These are phyloP conservation scores for Penicillium lividum DNA, from an alignment of 495 filamentous ascomycete genomes.

Conservation along the genomic window DNA sequence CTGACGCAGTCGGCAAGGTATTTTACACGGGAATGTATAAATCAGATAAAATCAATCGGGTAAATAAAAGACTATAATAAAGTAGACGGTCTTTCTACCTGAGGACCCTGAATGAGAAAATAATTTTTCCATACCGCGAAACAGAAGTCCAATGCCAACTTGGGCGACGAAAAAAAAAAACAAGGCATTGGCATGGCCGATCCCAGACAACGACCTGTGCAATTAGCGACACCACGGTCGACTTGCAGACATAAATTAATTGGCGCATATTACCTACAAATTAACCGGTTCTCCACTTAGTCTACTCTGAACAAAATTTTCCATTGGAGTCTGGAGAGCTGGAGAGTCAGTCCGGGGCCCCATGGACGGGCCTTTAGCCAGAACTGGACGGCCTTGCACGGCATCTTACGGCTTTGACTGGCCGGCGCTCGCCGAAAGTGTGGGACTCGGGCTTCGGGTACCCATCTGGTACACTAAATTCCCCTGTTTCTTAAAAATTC, in stretches of 20 bases:
- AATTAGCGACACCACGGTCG: conserved; percentile 4
- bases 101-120: not conserved
- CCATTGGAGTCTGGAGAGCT: not conserved
- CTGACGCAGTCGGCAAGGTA: not conserved
- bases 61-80: not conserved
- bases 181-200: not conserved
- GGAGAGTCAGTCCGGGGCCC: conserved; percentile 27
- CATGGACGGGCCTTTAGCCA: conserved; percentile 23
- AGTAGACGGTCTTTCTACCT: not conserved
- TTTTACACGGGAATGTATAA: not conserved
- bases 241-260: not conserved
- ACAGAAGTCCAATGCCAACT: not conserved
- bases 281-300: conserved; percentile 9
- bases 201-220: not conserved
- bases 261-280: conserved; percentile 7
- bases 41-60: not conserved
- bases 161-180: not conserved
- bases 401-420: conserved; percentile 18
- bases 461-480: not conserved
- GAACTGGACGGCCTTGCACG: conserved; percentile 18
- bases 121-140: not conserved
- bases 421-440: conserved; percentile 17
- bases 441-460: conserved; percentile 20
- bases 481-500: too few species aligned
- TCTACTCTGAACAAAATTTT: conserved; percentile 6